Evolutionary conservation across 2,329 filamentous ascomycete genomes (phyloP).

Genomic region (Colletotrichum scovillei): DNA sequence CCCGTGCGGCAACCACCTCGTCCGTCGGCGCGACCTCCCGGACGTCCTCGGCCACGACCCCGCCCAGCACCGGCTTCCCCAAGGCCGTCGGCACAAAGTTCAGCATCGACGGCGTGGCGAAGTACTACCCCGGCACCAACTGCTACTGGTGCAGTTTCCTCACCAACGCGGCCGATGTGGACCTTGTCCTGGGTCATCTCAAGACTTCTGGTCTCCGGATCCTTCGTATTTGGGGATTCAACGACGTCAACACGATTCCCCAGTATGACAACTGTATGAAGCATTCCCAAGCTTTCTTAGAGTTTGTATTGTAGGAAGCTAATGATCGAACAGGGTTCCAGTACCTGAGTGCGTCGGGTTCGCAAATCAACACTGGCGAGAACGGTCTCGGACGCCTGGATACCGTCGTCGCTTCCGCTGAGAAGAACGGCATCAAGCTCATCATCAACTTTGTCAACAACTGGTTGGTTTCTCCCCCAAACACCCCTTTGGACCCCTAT

Average conservation of each 20-base stretch:
- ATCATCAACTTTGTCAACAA: conserved; percentile 77
- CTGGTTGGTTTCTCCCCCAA: conserved; percentile 53
- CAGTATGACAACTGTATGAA: conserved; percentile 46
- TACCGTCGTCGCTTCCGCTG: conserved; percentile 70
- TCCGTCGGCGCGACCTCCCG: conserved; percentile 30
- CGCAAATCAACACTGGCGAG: conserved; percentile 70
- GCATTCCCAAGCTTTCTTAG: conserved; percentile 41
- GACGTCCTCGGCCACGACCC: conserved; percentile 24
- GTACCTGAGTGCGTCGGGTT: conserved; percentile 57
- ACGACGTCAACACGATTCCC: conserved; percentile 60
- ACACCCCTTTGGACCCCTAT: not conserved
- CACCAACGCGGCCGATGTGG: conserved; percentile 66
- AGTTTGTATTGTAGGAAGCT: not conserved
- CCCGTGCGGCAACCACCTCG: conserved; percentile 22
- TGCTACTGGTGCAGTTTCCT: conserved; percentile 68
- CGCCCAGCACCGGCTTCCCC: conserved; percentile 38
- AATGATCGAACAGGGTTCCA: conserved; percentile 52
- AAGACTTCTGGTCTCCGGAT: conserved; percentile 64
- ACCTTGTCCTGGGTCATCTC: conserved; percentile 62
- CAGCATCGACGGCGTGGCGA: conserved; percentile 55
- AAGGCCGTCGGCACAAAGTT: conserved; percentile 47
- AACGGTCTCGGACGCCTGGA: conserved; percentile 72
- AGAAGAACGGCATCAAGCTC: conserved; percentile 69
- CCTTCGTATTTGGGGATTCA: conserved; percentile 72
- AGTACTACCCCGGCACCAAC: conserved; percentile 66